Conservation (phyloP, 2,329 filamentous ascomycete species). For the Claviceps quebecensis region DNA sequence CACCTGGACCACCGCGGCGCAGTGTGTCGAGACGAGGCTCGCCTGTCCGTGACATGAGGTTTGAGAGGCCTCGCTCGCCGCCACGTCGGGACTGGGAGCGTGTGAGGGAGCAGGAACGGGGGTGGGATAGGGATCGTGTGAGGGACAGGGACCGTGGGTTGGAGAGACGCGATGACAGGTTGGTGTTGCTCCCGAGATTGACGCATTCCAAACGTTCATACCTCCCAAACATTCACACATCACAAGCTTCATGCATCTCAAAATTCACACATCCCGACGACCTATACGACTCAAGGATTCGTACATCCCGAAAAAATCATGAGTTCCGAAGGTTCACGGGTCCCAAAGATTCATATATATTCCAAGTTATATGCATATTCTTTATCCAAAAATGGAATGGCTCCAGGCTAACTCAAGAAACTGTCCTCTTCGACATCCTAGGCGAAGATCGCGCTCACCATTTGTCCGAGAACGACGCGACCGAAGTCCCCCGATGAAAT, state of each 20-base stretch:
- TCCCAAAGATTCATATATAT: not conserved
- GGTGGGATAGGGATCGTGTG: slow-evolving; percentile 17
- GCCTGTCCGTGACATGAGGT: slow-evolving; percentile 21
- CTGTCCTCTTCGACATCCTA: slow-evolving; percentile 11
- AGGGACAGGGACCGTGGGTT: slow-evolving; percentile 20
- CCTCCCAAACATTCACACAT: no score
- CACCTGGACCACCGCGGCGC: slow-evolving; percentile 22
- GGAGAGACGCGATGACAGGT: slow-evolving; percentile 30
- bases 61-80: slow-evolving; percentile 25
- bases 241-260: no score
- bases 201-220: no score
- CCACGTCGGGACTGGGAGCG: slow-evolving; percentile 23
- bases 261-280: no score
- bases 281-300: not conserved
- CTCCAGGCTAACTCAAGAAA: slow-evolving; percentile 8
- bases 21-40: slow-evolving; percentile 24
- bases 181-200: not conserved
- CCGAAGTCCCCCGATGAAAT: slow-evolving; percentile 17
- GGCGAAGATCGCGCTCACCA: slow-evolving; percentile 42
- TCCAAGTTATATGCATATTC: not conserved
- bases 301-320: not conserved
- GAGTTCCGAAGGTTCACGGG: no score
- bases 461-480: slow-evolving; percentile 31
- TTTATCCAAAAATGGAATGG: not conserved
- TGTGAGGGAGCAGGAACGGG: slow-evolving; percentile 19